A percentile compares a stretch with the other conserved stretches of the same genome.
Evolutionary conservation across 164 flowering plant genomes (phyloP).

Genomic region (grape (Vitis vinifera)): DNA sequence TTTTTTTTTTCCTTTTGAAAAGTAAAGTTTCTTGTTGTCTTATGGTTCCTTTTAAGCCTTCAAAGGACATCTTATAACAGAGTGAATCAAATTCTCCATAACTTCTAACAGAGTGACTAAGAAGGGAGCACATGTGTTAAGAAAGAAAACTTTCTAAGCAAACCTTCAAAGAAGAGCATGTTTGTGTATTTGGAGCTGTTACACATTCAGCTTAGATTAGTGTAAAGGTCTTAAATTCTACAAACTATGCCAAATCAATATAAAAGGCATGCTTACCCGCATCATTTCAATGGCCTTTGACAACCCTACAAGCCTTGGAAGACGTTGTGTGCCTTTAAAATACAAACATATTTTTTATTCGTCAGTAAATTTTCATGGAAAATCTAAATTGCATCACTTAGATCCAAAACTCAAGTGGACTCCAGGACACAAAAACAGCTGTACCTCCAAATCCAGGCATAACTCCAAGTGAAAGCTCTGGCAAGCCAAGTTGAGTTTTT

Average conservation of each 20-base stretch:
- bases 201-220: background rate
- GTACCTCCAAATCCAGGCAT: constrained; percentile 96
- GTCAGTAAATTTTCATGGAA: background rate
- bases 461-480: constrained; percentile 89
- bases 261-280: constrained; percentile 54
- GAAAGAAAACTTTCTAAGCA: background rate
- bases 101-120: too few species aligned
- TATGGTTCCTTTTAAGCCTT: too few species aligned
- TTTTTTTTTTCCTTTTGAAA: too few species aligned
- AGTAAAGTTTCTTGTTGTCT: too few species aligned
- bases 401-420: background rate
- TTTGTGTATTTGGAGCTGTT: background rate
- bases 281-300: constrained; percentile 88
- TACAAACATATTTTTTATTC: constrained; percentile 2
- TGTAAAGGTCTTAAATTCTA: too few species aligned
- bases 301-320: constrained; percentile 92
- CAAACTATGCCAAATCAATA: background rate
- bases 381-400: background rate
- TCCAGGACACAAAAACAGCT: background rate
- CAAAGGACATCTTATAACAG: too few species aligned
- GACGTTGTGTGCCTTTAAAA: constrained; percentile 88
- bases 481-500: constrained; percentile 82
- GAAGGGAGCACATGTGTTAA: too few species aligned
- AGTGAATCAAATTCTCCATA: too few species aligned
- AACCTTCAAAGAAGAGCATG: background rate